Evolutionary conservation across 345 rosid genomes (phyloP), one percentile per base, ranked within the genome.

Genomic region (Eucalyptus dawsonii): DNA sequence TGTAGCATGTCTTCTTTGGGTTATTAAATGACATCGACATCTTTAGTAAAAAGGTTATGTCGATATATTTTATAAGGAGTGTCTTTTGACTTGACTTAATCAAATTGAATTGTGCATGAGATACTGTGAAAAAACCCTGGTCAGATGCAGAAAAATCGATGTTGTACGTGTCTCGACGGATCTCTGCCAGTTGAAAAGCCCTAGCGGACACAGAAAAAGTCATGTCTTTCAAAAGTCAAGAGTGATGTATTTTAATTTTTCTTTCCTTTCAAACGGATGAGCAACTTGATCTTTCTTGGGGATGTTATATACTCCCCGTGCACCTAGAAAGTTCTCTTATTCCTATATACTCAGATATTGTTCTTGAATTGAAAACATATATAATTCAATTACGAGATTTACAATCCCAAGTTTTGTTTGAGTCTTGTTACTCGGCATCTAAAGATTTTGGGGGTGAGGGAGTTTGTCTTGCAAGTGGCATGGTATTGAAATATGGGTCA

Each of bases 391-490:
- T 24, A 1, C 7, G 34, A 62, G 69, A 62, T 60, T 60, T 60
- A 60, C 15, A 25, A 60, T 60, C 31, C 13, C 67, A 60, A 25
- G 8, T 25, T 58, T 58, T 58, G 65, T 25, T 58, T 11, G 65
- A 58, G 65, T 24, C 14, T 58, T 25, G 6, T 25, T 25, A 2
- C 7, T 58, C 4, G 65, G 1, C n/a, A 25, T 58, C n/a, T 58
- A 5, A 58, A 11, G 11, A 4, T 58, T 58, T 54, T 1, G 27
- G 60, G 60, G 27, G 27, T 1, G 11, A 54, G 27, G 27, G 2
- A 54, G 60, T 21, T 54, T 9, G 98, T 96, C 89, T 15, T 93
- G 58, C 96, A 97, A 2, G 0, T 88, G 88, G 90, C 92, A 54
- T 54, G 27, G 60, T 54, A 22, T 34, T 42, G 5, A 54, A 54